Base-by-base conservation (phyloP, 495 filamentous ascomycete genomes). In the Hypoxylon perforatum region DNA sequence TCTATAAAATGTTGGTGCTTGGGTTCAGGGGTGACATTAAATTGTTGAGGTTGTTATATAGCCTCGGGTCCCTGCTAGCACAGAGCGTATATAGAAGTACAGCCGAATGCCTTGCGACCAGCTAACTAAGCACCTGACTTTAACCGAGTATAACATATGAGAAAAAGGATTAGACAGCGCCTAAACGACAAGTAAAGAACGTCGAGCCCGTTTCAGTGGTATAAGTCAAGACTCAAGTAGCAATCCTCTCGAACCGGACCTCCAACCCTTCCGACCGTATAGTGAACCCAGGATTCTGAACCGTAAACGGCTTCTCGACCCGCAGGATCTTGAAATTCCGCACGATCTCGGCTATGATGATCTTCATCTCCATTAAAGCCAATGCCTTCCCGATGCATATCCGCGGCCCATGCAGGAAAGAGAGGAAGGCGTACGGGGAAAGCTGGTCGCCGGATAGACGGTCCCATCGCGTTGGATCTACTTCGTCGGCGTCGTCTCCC, bases 381-480 rank as follows among this genome's bases (percentile, higher is more conserved):
- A 58, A 33, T 17, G 49, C 9, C 10, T 38, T 57, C 36, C 30
- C 53, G 38, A 44, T 51, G 50, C 53, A 56, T 19, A 46, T 56
- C 4, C 53, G 38, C n/a, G 23, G 53, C 7, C 39, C 53, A 1
- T 35, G 38, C 14, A 41, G 35, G 41, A 56, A 56, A 2, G 39
- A 3, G 14, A 2, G n/a, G 53, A 45, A 56, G 12, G 41, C 39
- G 23, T 56, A 56, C 7, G 53, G 53, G 4, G 53, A 56, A 2
- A 46, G 14, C 14, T 46, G 39, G 3, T 56, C 53, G 39, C 23
- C 53, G 9, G 39, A 45, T 12, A 56, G 25, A 28, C 53, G 39
- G 11, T 61, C 36, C 63, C 67, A 71, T 12, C 72, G 57, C 36
- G 53, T 61, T 0, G 71, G 71, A 11, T 36, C 12, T 18, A 68